A percentile compares a stretch with the other conserved stretches of the same genome.
phyloP scores from a whole-genome alignment of 352 stramenopile species.

The Phytopythium ostracodes region DNA sequence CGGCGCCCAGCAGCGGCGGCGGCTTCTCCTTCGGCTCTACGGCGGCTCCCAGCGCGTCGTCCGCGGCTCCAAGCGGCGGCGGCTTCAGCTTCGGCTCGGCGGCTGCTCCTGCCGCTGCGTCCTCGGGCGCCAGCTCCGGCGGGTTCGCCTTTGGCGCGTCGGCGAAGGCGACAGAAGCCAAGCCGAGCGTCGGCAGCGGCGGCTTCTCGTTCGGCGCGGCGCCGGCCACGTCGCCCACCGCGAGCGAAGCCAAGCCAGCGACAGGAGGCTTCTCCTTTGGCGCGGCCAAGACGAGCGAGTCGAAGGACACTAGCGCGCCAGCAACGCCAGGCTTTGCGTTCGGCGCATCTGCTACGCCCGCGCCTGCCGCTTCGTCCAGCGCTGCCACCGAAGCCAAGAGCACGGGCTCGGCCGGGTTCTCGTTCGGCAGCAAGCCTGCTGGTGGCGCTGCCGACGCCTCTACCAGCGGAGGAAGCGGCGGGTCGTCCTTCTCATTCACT shows the following conservation, averaged over 20 bases:
- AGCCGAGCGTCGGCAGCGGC: neutral
- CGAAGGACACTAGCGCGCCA: neutral
- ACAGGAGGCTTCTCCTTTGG: constrained; percentile 28
- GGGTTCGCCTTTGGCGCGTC: constrained; percentile 30
- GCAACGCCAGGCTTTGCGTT: constrained; percentile 10
- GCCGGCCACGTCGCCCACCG: neutral
- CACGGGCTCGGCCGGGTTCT: constrained; percentile 26
- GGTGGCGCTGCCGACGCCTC: constrained; percentile 14
- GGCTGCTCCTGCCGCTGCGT: constrained; percentile 1
- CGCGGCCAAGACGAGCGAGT: constrained; percentile 2
- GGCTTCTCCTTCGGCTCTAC: neutral
- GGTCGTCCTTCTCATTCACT: constrained; percentile 23
- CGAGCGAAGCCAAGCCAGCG: constrained; percentile 14
- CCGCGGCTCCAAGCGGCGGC: too few species aligned
- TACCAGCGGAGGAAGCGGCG: constrained; percentile 3
- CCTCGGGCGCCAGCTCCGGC: neutral
- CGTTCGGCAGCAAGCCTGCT: constrained; percentile 27
- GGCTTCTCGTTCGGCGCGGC: constrained; percentile 21
- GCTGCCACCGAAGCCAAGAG: constrained; percentile 2
- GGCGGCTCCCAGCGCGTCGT: neutral
- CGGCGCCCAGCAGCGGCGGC: neutral
- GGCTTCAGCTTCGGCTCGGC: neutral
- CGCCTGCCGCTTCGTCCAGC: neutral
- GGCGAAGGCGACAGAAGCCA: neutral
- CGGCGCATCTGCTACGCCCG: neutral